Conservation (phyloP, 2,329 filamentous ascomycete genomes). For the Botrytis squamosa region DNA sequence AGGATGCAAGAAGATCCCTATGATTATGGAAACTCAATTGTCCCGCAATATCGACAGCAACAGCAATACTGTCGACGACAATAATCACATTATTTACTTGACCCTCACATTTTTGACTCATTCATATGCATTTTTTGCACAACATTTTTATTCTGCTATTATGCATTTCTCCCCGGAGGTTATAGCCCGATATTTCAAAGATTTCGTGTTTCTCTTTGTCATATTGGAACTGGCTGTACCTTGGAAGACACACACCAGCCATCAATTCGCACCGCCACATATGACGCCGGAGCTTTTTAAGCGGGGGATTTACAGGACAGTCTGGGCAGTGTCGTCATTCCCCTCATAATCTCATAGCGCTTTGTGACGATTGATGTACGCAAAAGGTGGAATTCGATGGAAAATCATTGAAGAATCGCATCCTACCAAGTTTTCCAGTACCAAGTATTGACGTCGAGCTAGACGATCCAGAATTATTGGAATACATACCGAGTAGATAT, state of each 20-base stretch:
- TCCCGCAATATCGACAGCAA: not conserved
- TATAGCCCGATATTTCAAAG: not conserved
- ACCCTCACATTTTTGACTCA: not conserved
- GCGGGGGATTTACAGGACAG: not conserved
- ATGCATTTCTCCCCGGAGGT: not conserved
- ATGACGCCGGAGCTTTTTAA: not conserved
- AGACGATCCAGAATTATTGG: not conserved
- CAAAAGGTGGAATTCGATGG: not conserved
- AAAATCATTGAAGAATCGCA: not conserved
- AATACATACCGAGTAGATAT: not conserved
- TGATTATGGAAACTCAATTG: not conserved
- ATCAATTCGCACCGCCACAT: slow-evolving; percentile 1
- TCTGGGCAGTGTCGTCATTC: not conserved
- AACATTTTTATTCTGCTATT: not conserved
- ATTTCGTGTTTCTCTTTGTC: slow-evolving; percentile 2
- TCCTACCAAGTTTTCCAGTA: not conserved
- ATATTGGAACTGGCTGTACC: not conserved
- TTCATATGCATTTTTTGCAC: not conserved
- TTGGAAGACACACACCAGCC: not conserved
- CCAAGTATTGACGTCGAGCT: not conserved
- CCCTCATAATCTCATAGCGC: not conserved
- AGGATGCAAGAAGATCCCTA: not conserved
- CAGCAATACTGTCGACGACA: too few relatives aligned
- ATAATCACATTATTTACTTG: not conserved
- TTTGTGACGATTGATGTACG: not conserved